Evolutionary conservation across 2,329 filamentous ascomycete species (phyloP), one percentile per base, ranked within the genome.

Genomic region (Monilinia fructicola): DNA sequence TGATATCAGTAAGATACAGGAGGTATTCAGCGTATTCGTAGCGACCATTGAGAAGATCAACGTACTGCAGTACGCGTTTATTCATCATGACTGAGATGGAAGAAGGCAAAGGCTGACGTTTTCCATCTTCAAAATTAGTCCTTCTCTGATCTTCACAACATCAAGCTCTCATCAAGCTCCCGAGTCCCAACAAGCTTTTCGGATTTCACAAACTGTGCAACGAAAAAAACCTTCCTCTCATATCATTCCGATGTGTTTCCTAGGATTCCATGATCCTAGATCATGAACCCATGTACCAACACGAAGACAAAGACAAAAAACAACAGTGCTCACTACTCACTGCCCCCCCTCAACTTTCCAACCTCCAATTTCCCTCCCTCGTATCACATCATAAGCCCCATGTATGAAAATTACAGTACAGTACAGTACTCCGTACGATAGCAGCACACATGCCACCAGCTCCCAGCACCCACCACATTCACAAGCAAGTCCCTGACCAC

Each of bases 331-430:
- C 2, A 50, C 9, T 50, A 10, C 48, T 26, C 23, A 10, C 31
- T 35, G 31, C 31, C 31, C 31, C 31, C n/a, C n/a, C n/a, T n/a
- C n/a, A n/a, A n/a, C n/a, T n/a, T n/a, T 35, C 31, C 5, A 35
- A 1, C 31, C 9, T 35, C 31, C 31, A 35, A 35, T 35, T 35
- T 35, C 31, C 31, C 31, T 35, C 31, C 31, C 31, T 35, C 31
- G 31, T 6, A 35, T 35, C 31, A 35, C 9, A 35, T 35, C 31
- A 35, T 7, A 4, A 35, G 28, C n/a, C 6, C n/a, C n/a, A 5
- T n/a, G 54, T 44, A 26, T 28, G n/a, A 56, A 26, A 42, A 35
- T 56, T 42, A n/a, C n/a, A n/a, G n/a, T n/a, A n/a, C n/a, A n/a
- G n/a, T n/a, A n/a, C n/a, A n/a, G n/a, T n/a, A n/a, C n/a, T n/a